Evolutionary conservation across 768 basidiomycete species (phyloP).

Genomic region (Roridomyces roridus): DNA sequence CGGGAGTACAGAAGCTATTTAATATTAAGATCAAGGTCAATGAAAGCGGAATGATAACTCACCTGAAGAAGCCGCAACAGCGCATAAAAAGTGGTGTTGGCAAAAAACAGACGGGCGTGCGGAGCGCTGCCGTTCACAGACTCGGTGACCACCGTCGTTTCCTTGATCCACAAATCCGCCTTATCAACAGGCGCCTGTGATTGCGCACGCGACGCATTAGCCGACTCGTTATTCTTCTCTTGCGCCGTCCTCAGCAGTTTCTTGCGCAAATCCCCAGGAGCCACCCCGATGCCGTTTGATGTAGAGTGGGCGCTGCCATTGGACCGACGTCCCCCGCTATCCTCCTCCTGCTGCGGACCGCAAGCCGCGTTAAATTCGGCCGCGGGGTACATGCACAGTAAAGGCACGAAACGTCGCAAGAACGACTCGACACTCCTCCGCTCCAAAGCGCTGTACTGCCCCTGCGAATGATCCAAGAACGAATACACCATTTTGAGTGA

Average conservation of each 20-base stretch:
- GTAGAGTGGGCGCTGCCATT: constrained; percentile 28
- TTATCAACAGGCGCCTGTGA: constrained; percentile 16
- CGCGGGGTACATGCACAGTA: constrained; percentile 73
- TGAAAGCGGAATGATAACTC: constrained; percentile 25
- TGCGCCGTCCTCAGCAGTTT: constrained; percentile 80
- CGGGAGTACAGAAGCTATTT: constrained; percentile 82
- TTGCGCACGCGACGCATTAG: constrained; percentile 22
- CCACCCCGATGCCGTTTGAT: constrained; percentile 49
- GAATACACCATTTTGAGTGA: constrained; percentile 88
- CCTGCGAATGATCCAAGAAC: constrained; percentile 88
- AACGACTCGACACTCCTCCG: constrained; percentile 85
- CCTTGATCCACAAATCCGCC: constrained; percentile 68
- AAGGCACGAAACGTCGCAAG: constrained; percentile 82
- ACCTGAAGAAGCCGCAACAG: constrained; percentile 89
- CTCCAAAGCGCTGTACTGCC: constrained; percentile 76
- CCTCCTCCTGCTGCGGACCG: constrained; percentile 47
- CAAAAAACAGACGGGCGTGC: constrained; percentile 74
- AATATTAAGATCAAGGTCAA: no score
- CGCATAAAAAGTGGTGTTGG: constrained; percentile 93
- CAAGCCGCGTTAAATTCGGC: constrained; percentile 72
- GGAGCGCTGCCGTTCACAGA: constrained; percentile 28
- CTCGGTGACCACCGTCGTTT: constrained; percentile 39
- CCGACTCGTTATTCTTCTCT: constrained; percentile 50
- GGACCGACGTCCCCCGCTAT: no score
- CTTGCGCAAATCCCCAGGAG: constrained; percentile 75